phyloP scores from a whole-genome alignment of 192 early-diverging fungal species.

The Dissophora ornata region DNA sequence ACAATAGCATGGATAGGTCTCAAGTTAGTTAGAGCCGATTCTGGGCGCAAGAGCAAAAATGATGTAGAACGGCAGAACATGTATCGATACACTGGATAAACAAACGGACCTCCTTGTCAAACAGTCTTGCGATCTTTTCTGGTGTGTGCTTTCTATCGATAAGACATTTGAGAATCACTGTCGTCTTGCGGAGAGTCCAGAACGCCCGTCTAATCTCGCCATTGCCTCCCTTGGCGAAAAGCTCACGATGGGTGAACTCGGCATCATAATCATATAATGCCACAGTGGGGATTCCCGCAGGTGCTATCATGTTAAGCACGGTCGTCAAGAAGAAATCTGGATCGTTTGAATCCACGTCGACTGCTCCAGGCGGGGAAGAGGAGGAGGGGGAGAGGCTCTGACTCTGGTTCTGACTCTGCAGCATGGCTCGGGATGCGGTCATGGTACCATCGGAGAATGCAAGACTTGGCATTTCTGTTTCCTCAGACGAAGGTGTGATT shows the following conservation, averaged over 20 bases:
- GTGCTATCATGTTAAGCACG: constrained; percentile 44
- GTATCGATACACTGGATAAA: neutral
- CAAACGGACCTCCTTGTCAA: constrained; percentile 49
- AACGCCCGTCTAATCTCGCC: constrained; percentile 38
- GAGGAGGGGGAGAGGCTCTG: constrained; percentile 9
- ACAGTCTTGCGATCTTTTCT: constrained; percentile 35
- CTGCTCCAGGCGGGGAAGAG: constrained; percentile 9
- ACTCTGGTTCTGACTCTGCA: neutral
- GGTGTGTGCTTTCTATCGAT: constrained; percentile 34
- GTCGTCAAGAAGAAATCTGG: constrained; percentile 39
- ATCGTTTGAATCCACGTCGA: neutral
- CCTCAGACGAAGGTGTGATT: constrained; percentile 27
- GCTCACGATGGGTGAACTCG: constrained; percentile 36
- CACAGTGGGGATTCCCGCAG: constrained; percentile 15
- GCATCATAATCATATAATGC: constrained; percentile 22
- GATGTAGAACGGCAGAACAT: neutral
- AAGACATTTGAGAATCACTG: constrained; percentile 45
- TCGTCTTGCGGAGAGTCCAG: constrained; percentile 19
- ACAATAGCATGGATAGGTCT: too few species aligned
- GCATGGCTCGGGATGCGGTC: constrained; percentile 15
- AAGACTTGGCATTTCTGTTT: constrained; percentile 48
- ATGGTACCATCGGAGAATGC: constrained; percentile 35
- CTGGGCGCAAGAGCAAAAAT: too few species aligned
- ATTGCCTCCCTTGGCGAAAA: constrained; percentile 45
- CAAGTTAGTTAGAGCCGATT: too few species aligned